Evolutionary conservation across 148 eudicot genomes (phyloP), one percentile per base, ranked within the genome.

Genomic region (Rhododendron ferrugineum): DNA sequence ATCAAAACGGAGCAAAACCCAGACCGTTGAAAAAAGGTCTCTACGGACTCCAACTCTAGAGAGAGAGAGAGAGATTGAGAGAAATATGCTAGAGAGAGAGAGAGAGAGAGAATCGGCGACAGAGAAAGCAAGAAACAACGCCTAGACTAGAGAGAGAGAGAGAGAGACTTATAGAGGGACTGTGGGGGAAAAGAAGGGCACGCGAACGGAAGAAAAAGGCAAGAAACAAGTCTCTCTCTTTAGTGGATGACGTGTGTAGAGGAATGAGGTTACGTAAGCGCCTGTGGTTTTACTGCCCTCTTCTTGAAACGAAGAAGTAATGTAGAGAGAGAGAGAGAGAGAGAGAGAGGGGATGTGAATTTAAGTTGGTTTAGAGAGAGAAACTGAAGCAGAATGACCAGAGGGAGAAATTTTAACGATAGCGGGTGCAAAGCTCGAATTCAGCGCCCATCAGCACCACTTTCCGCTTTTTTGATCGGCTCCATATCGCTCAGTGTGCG

Each of bases 171-270:
- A 52, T 32, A 68, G 2, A 66, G 80, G 78, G 88, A 83, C 79
- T 78, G 50, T 50, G 46, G 84, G 64, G 86, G n/a, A 32, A 74
- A 58, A 74, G 76, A 78, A 26, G 28, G 80, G 89, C 86, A 84
- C 89, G 86, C 86, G 77, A 80, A 58, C 10, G 81, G 28, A 64
- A 80, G 52, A 6, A 46, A 62, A 44, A n/a, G 37, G 58, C 54
- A 14, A 18, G 16, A 26, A 81, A 54, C 47, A 6, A 28, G 20
- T 46, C 76, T 82, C 23, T 44, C 50, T 10, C 81, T 15, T 23
- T 0, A 2, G 14, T 46, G 16, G 62, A 54, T 52, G 80, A 84
- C 85, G 85, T 36, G 14, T 22, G 9, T 30, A 32, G 22, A 11
- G 60, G 86, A 60, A 84, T 75, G 81, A 52, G 85, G 34, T n/a